Base-by-base conservation (phyloP, 2,329 filamentous ascomycete species). In the Nothopassalora personata region DNA sequence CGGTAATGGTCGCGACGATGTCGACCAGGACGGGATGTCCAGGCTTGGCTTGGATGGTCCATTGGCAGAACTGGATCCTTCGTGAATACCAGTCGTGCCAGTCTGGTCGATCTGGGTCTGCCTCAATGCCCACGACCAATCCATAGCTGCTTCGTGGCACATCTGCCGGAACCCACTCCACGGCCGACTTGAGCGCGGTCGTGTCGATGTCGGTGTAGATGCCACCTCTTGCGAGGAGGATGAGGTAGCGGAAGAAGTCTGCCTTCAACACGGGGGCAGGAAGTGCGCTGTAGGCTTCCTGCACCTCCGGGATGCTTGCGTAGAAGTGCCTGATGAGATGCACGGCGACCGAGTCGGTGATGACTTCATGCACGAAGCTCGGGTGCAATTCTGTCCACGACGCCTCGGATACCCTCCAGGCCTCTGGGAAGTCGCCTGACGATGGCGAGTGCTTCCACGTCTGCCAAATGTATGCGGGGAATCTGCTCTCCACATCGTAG, bases 401-500 rank as follows among this genome's bases (percentile, higher is more conserved):
- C 13, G 90, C 89, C 77, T 97, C 94, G 60, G 91, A 83, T 50
- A 89, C 85, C 62, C 92, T 86, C 71, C 96, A 92, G 19, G 80
- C 77, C 62, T 87, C 84, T 10, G 76, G 76, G 72, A 99, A 99
- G 62, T 89, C 81, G 53, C 84, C 81, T 23, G 90, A 88, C 1
- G 86, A 83, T 0, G 93, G 92, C 0, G 86, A 89, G 70, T 85
- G 87, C 75, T 95, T 97, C 94, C 94, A 99, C 13, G 94, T 99
- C 80, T 99, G 94, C 94, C 94, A 99, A 71, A 99, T 95, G 79
- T 96, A 97, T 58, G 91, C 92, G 3, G 94, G 94, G 74, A 97
- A 97, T 74, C 93, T 96, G 67, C 81, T 76, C 70, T 91, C 86
- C 63, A 93, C 81, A 70, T 96, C 89, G 80, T 97, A 99, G 19